Percentiles rank a stretch among this genome's conserved stretches.
Conservation (phyloP, 805 yeast genomes). For the Candida caryicola region DNA sequence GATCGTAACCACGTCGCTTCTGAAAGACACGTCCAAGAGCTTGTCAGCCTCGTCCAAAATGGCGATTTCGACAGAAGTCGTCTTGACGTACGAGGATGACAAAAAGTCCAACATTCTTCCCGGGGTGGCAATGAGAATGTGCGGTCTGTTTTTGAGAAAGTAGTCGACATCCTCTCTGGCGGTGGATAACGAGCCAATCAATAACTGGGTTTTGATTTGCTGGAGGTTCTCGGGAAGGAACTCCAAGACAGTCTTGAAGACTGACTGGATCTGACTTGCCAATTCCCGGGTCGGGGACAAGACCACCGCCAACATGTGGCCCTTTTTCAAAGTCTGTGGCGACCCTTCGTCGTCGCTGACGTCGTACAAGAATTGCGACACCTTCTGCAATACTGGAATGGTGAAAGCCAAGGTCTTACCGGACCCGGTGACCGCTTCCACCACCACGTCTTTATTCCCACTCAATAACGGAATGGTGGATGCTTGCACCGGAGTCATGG, state of each 20-base stretch:
- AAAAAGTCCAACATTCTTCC: slow-evolving; percentile 82
- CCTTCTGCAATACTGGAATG: slow-evolving; percentile 74
- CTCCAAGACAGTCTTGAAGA: slow-evolving; percentile 56
- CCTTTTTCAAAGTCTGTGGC: slow-evolving; percentile 45
- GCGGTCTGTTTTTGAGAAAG: slow-evolving; percentile 58
- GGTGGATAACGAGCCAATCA: slow-evolving; percentile 62
- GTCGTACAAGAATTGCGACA: slow-evolving; percentile 35
- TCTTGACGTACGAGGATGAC: slow-evolving; percentile 53
- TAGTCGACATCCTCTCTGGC: slow-evolving; percentile 69
- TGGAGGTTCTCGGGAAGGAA: slow-evolving; percentile 50
- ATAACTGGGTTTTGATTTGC: slow-evolving; percentile 52
- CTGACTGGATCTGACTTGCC: slow-evolving; percentile 69
- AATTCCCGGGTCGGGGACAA: slow-evolving; percentile 73
- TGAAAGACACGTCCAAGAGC: slow-evolving; percentile 74
- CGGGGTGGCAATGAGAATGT: slow-evolving; percentile 85
- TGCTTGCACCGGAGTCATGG: slow-evolving; percentile 97
- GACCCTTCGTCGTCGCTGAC: slow-evolving; percentile 17
- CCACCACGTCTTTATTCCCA: slow-evolving; percentile 90
- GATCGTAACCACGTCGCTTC: slow-evolving; percentile 63
- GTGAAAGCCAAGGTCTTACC: slow-evolving; percentile 95
- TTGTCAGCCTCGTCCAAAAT: slow-evolving; percentile 94
- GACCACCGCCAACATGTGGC: slow-evolving; percentile 69
- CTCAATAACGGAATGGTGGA: slow-evolving; percentile 83
- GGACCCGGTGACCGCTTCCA: slow-evolving; percentile 96
- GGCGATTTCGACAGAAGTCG: slow-evolving; percentile 64